Percentiles rank a stretch among this genome's conserved stretches.
Evolutionary conservation across 768 basidiomycete genomes (phyloP).

Genomic region (Rhodocollybia butyracea): DNA sequence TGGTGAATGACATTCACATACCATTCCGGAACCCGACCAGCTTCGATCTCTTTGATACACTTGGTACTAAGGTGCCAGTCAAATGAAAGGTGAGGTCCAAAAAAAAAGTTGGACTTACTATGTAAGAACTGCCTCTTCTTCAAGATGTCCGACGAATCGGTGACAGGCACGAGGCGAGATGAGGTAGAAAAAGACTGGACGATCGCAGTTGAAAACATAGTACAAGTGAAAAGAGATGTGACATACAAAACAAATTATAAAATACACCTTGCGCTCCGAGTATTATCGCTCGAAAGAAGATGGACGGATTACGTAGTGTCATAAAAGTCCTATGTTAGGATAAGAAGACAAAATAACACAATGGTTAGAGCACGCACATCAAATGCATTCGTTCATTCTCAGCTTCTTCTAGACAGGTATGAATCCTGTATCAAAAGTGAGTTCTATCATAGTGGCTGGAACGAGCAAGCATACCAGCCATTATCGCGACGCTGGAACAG

Average conservation of each 20-base stretch:
- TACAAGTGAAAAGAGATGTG: background rate
- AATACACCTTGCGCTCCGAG: conserved; percentile 92
- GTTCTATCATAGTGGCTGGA: conserved; percentile 23
- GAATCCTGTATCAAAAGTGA: conserved; percentile 65
- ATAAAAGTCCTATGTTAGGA: conserved; percentile 79
- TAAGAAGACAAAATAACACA: conserved; percentile 2
- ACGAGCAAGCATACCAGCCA: conserved; percentile 36
- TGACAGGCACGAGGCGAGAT: conserved; percentile 75
- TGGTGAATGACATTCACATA: conserved; percentile 20
- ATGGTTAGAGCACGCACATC: conserved; percentile 47
- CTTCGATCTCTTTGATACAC: conserved; percentile 80
- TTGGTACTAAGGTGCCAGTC: conserved; percentile 50
- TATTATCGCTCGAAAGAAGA: conserved; percentile 77
- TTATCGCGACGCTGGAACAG: conserved; percentile 56
- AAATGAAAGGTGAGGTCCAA: conserved; percentile 6
- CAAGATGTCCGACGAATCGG: conserved; percentile 88
- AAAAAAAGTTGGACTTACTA: conserved; percentile 56
- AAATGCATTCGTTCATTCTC: conserved; percentile 98
- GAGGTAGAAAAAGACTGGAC: conserved; percentile 71
- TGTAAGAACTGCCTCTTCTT: conserved; percentile 93
- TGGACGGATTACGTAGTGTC: conserved; percentile 78
- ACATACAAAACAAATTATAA: conserved; percentile 83
- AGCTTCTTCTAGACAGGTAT: conserved; percentile 89
- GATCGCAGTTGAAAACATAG: conserved; percentile 9
- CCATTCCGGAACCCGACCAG: conserved; percentile 82